A percentile compares a stretch with the other conserved stretches of the same genome.
Evolutionary conservation across 179 eudicot genomes (phyloP).

Genomic region (Pouteria campechiana): DNA sequence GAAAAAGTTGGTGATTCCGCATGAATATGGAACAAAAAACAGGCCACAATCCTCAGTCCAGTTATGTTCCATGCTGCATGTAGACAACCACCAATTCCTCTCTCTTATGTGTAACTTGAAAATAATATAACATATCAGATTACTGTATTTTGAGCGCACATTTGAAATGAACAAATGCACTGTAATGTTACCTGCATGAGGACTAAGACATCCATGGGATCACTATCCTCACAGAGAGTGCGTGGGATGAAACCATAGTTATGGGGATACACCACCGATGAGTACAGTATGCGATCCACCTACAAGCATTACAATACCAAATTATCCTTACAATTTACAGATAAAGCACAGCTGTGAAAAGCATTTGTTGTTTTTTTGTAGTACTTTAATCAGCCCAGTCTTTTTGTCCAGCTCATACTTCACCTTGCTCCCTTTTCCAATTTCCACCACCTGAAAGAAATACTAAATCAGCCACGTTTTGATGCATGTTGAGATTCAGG

Average conservation of each 20-base stretch:
- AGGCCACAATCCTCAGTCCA: too few species aligned
- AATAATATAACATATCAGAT: too few species aligned
- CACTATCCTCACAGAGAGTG: constrained; percentile 47
- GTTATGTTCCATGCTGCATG: too few species aligned
- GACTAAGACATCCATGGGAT: constrained; percentile 49
- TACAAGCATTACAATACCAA: constrained; percentile 7
- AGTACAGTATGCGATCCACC: constrained; percentile 52
- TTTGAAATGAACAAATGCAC: background rate
- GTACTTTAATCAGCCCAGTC: constrained; percentile 51
- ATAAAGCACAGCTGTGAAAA: background rate
- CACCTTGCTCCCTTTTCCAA: constrained; percentile 45
- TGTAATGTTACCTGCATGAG: constrained; percentile 36
- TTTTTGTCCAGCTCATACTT: constrained; percentile 52
- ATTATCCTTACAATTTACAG: background rate
- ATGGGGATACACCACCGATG: constrained; percentile 55
- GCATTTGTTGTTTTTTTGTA: background rate
- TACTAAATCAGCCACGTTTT: background rate
- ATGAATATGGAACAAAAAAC: too few species aligned
- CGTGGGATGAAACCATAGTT: constrained; percentile 55
- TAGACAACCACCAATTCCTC: too few species aligned
- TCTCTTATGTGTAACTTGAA: too few species aligned
- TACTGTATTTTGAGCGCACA: too few species aligned
- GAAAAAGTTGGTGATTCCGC: too few species aligned
- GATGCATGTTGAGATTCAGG: background rate
- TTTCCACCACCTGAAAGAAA: constrained; percentile 38